phyloP scores from a whole-genome alignment of 192 early-diverging fungal genomes.

The Entomortierella beljakovae region DNA sequence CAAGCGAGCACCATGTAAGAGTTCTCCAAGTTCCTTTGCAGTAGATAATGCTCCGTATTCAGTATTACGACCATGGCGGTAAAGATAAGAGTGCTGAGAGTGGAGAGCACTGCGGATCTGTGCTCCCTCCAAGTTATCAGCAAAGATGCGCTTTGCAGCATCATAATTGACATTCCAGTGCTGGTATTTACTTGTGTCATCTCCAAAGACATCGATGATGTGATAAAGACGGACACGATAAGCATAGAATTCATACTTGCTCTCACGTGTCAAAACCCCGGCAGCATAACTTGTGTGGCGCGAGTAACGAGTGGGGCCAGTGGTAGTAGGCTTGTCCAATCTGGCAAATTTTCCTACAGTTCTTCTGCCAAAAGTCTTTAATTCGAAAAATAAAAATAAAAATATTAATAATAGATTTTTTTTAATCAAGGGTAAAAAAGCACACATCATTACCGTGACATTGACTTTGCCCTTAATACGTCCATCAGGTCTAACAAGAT shows the following conservation, averaged over 20 bases:
- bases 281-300: conserved; percentile 55
- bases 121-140: conserved; percentile 18
- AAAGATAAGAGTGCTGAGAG: conserved; percentile 44
- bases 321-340: conserved; percentile 19
- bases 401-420: background rate
- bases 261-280: conserved; percentile 36
- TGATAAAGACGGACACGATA: conserved; percentile 49
- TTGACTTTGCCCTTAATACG: conserved; percentile 16
- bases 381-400: background rate
- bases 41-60: conserved; percentile 12
- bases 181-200: conserved; percentile 6
- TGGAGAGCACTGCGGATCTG: conserved; percentile 42
- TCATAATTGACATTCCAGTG: conserved; percentile 41
- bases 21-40: conserved; percentile 24
- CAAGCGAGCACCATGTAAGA: conserved; percentile 37
- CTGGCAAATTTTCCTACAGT: conserved; percentile 13
- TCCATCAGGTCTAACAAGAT: conserved; percentile 24
- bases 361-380: conserved; percentile 20
- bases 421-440: no score
- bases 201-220: conserved; percentile 35
- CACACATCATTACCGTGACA: conserved; percentile 14
- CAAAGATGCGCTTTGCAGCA: conserved; percentile 44
- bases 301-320: conserved; percentile 36
- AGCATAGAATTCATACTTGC: conserved; percentile 40
- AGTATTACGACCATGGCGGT: conserved; percentile 35